Base-by-base conservation (phyloP, 345 rosid species). In the Salix suchowensis region DNA sequence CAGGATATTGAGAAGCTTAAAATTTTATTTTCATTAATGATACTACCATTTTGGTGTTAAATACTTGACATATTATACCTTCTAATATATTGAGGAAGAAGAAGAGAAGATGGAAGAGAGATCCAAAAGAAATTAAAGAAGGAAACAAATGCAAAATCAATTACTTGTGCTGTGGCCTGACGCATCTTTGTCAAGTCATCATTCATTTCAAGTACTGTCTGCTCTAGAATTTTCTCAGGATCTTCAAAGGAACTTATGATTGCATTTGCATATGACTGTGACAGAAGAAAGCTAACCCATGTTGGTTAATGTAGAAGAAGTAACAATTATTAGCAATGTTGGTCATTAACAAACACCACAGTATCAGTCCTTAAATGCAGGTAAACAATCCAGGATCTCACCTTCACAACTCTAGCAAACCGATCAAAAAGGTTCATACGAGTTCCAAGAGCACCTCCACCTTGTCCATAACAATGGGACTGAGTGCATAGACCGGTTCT, bases 101-200 rank as follows among this genome's bases (percentile, higher is more conserved):
- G 28, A 10, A 11, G 13, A 70, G 58, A 23, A 28, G 37, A 40
- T 65, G 28, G 21, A 36, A 48, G n/a, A 26, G 39, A 23, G 50
- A 26, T 36, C 7, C 1, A 36, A 23, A 5, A 21, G 23, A 13
- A 44, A 44, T 23, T 52, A 40, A 48, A 18, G 14, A 66, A 52
- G 67, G 42, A 68, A 54, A 37, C 44, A 32, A 76, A 54, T n/a
- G 16, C 21, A 77, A 77, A 61, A 52, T 58, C 5, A 23, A 36
- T 87, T 86, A 91, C 97, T 84, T 91, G 97, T 50, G 97, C 97
- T 48, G 97, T 88, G 67, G 97, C 97, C 72, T 91, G 97, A 65
- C 97, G 88, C 97, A 91, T 90, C 82, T 91, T 91, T 67, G 86
- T 82, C 86, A 91, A 81, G 86, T 91, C 97, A 77, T 87, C 91